Conservation (phyloP, 202 grass and related monocot genomes). For the Cymbopogon flexuosus region DNA sequence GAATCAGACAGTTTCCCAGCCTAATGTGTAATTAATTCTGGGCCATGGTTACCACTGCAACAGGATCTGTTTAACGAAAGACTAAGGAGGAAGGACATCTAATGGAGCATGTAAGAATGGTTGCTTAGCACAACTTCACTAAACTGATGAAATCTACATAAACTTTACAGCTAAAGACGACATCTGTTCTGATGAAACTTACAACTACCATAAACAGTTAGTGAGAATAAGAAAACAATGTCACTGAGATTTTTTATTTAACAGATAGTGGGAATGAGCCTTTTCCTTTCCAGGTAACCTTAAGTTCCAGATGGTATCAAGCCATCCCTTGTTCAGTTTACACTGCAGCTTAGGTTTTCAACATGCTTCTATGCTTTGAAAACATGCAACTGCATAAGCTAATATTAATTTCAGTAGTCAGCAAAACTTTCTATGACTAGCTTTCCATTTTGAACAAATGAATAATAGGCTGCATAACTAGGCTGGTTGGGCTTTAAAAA, state of each 20-base stretch:
- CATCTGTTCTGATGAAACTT: neutral
- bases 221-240: neutral
- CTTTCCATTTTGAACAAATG: neutral
- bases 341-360: neutral
- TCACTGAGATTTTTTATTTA: too few relatives aligned
- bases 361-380: too few relatives aligned
- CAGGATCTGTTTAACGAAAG: conserved; percentile 13
- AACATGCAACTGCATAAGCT: conserved; percentile 10
- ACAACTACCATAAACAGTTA: neutral
- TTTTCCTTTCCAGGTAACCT: too few relatives aligned
- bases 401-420: neutral
- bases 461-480: neutral
- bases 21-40: conserved; percentile 10
- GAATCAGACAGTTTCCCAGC: neutral
- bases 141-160: neutral
- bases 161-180: neutral
- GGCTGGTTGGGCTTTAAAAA: neutral
- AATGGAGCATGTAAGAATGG: neutral
- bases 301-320: too few relatives aligned
- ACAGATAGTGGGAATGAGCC: too few relatives aligned
- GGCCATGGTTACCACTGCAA: neutral
- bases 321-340: too few relatives aligned
- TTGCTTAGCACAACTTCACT: neutral
- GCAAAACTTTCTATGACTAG: neutral
- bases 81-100: neutral